Evolutionary conservation across 2,329 filamentous ascomycete species (phyloP).

Genomic region (Trichoderma afroharzianum): DNA sequence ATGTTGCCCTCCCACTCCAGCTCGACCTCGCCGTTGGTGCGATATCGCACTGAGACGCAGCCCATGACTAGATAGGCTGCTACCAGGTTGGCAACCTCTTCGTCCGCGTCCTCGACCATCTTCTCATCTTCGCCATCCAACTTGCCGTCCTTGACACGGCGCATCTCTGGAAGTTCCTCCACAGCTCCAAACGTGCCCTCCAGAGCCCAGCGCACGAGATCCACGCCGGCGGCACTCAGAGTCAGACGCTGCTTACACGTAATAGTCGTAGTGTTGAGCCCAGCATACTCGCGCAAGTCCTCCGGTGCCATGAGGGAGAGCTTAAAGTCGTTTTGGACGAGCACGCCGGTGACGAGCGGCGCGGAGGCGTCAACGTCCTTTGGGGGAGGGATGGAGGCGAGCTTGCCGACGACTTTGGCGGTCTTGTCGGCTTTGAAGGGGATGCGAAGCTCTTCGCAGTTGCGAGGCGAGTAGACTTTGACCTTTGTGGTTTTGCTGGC

Average conservation of each 20-base stretch:
- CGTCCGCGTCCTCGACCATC: slow-evolving; percentile 56
- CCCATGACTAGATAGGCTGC: slow-evolving; percentile 78
- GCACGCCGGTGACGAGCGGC: slow-evolving; percentile 75
- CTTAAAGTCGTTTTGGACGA: slow-evolving; percentile 98
- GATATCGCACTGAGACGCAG: slow-evolving; percentile 78
- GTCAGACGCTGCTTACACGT: slow-evolving; percentile 87
- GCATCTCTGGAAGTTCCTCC: slow-evolving; percentile 61
- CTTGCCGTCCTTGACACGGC: slow-evolving; percentile 32
- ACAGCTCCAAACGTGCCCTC: slow-evolving; percentile 91
- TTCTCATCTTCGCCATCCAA: slow-evolving; percentile 28
- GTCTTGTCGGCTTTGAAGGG: slow-evolving; percentile 94
- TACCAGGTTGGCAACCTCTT: slow-evolving; percentile 55
- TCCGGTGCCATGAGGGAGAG: slow-evolving; percentile 95
- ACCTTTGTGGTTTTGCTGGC: slow-evolving; percentile 74
- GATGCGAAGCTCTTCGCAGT: slow-evolving; percentile 91
- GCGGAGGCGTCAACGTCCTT: slow-evolving; percentile 32
- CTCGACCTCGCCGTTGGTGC: slow-evolving; percentile 73
- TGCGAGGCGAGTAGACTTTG: slow-evolving; percentile 90
- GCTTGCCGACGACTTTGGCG: slow-evolving; percentile 91
- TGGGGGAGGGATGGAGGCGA: slow-evolving; percentile 77
- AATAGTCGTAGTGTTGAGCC: slow-evolving; percentile 93
- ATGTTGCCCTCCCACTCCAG: slow-evolving; percentile 98
- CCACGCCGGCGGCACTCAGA: slow-evolving; percentile 81
- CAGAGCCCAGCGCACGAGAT: slow-evolving; percentile 88
- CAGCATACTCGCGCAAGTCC: slow-evolving; percentile 91